Evolutionary conservation across 305 asterid genomes (phyloP).

Genomic region (Solanum hybrid): DNA sequence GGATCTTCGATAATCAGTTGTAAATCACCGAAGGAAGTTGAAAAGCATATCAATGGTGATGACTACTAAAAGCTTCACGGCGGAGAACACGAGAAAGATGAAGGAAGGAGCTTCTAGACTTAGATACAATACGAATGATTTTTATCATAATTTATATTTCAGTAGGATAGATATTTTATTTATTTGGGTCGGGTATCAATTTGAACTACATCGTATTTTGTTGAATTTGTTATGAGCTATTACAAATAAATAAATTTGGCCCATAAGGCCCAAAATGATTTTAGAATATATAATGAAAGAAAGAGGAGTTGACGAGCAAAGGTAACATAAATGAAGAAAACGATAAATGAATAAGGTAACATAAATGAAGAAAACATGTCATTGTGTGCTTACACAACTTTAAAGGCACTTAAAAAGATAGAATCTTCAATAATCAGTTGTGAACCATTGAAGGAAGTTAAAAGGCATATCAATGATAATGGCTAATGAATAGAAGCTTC

Average conservation of each 20-base stretch:
- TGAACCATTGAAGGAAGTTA: background rate
- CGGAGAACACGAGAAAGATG: background rate
- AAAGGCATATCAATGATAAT: background rate
- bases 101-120: background rate
- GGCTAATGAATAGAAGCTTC: background rate
- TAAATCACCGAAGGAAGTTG: background rate
- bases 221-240: background rate
- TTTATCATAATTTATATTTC: background rate
- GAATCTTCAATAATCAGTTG: background rate
- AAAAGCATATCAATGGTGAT: background rate
- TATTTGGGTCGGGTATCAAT: background rate
- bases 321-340: background rate
- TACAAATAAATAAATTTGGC: background rate
- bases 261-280: background rate
- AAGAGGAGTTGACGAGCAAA: background rate
- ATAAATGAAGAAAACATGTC: background rate
- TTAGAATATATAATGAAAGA: background rate
- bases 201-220: background rate
- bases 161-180: background rate
- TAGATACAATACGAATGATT: background rate
- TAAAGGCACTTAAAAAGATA: background rate
- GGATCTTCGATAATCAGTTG: background rate
- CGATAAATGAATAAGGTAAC: background rate
- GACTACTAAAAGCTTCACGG: background rate
- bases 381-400: background rate